These are phyloP conservation scores for Zea luxurians DNA, from an alignment of 176 grass and related monocot species.

Conservation along the genomic window DNA sequence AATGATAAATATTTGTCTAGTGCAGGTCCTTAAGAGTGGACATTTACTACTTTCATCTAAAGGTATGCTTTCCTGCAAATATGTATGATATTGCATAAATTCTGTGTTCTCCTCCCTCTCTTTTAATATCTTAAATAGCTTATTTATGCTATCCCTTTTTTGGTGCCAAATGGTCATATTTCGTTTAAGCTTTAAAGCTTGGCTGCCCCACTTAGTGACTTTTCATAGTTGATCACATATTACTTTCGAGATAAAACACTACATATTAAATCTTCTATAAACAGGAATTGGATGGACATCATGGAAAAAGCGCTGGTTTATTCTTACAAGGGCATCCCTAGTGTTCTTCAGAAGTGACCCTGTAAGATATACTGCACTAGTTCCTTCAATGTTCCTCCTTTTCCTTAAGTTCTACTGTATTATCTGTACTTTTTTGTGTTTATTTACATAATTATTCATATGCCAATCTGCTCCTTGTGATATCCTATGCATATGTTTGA, in stretches of 20 bases:
- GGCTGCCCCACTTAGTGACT: background rate
- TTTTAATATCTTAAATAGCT: background rate
- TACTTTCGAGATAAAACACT: conserved; percentile 28
- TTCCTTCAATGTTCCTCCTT: background rate
- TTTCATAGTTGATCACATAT: conserved; percentile 18
- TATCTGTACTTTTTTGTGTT: conserved; percentile 20
- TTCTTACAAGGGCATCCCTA: conserved; percentile 91
- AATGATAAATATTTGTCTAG: conserved; percentile 31
- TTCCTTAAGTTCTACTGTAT: conserved; percentile 17
- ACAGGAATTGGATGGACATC: conserved; percentile 95
- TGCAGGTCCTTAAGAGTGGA: conserved; percentile 91
- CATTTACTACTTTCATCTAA: conserved; percentile 87
- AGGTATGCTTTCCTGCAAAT: conserved; percentile 53
- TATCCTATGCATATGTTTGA: conserved; percentile 28
- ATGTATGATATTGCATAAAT: background rate
- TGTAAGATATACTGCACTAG: conserved; percentile 54
- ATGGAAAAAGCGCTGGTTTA: conserved; percentile 99
- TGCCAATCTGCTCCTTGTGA: conserved; percentile 9
- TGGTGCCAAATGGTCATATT: background rate
- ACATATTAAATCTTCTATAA: conserved; percentile 36
- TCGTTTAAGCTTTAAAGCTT: background rate
- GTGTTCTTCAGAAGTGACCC: conserved; percentile 92
- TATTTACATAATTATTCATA: conserved; percentile 35
- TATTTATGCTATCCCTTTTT: conserved; percentile 3
- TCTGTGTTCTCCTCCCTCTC: too few species aligned